Evolutionary conservation across 441 rosid genomes (phyloP), one percentile per base, ranked within the genome.

Genomic region (Manihot esculenta): DNA sequence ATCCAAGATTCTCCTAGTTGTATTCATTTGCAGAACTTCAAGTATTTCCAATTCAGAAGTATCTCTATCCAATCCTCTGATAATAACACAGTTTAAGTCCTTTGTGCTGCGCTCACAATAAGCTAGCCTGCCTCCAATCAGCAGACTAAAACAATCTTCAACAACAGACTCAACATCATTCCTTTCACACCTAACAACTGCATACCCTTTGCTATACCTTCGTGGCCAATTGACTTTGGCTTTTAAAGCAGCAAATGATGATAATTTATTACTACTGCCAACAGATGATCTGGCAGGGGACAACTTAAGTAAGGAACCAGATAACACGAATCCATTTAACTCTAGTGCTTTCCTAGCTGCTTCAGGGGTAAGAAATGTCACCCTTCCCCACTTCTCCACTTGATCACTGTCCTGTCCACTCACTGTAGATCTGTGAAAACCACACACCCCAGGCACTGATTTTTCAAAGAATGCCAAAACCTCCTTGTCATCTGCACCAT

Each of bases 391-490:
- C 62, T 62, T 71, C 35, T 66, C 72, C 45, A 48, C 17, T 21
- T 61, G 45, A 20, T 82, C 84, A 51, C 72, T 66, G 51, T 83
- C 88, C 70, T 73, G 87, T 68, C 59, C 80, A 72, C 44, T 71
- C 20, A 74, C 72, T 13, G 74, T 35, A 53, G 72, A 82, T 84
- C 83, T 94, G 68, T 87, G 80, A 74, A 83, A 62, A 55, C 81
- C 77, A 82, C 93, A 89, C 41, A 94, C 79, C 74, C 79, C 92
- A 73, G 80, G 75, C 23, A 85, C 74, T 59, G 30, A 53, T 75
- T 84, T 81, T 84, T 92, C 97, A 62, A 94, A 79, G 76, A 88
- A 88, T 57, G 76, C 64, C 78, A 92, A 60, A 53, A 94, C 80
- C 66, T 89, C 93, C 82, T 87, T 92, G 73, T 92, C 96, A 74